Conservation (phyloP, 768 basidiomycete species). For the Hygrocybe punicea region DNA sequence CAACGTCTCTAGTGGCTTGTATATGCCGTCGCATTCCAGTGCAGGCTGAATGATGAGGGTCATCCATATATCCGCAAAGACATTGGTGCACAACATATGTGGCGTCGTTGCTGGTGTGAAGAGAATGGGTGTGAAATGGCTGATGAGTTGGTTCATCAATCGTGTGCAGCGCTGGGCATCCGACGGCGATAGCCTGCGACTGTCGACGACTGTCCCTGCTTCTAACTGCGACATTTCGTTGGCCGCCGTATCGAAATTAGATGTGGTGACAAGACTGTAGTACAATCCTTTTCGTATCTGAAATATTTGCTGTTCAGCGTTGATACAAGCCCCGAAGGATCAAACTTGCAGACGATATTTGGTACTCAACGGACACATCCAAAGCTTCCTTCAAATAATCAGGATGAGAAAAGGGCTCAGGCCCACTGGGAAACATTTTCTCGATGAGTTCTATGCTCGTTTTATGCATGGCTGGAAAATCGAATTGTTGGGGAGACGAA, state of each 20-base stretch:
- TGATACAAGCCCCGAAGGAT: not conserved
- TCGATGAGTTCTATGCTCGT: conserved; percentile 43
- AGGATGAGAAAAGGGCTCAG: conserved; percentile 41
- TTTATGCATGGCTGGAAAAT: conserved; percentile 53
- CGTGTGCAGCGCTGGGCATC: conserved; percentile 41
- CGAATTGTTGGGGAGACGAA: conserved; percentile 52
- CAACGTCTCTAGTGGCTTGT: conserved; percentile 69
- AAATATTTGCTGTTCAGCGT: conserved; percentile 3
- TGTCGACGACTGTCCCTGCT: conserved; percentile 4
- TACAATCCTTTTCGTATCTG: conserved; percentile 62
- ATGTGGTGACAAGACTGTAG: conserved; percentile 59
- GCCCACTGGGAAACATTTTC: conserved; percentile 49
- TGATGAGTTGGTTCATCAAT: conserved; percentile 56
- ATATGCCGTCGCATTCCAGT: conserved; percentile 55
- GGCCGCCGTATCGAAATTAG: conserved; percentile 48
- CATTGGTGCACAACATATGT: conserved; percentile 73
- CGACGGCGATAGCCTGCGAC: conserved; percentile 24
- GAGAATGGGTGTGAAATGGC: conserved; percentile 66
- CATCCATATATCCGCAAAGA: conserved; percentile 73
- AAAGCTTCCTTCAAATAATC: conserved; percentile 53
- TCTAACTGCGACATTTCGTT: conserved; percentile 6
- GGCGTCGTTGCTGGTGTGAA: conserved; percentile 68
- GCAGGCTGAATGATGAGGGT: conserved; percentile 64
- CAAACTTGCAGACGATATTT: conserved; percentile 47
- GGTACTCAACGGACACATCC: conserved; percentile 46